Conservation (phyloP, 352 stramenopile genomes). For the Thalassiosira hispida region DNA sequence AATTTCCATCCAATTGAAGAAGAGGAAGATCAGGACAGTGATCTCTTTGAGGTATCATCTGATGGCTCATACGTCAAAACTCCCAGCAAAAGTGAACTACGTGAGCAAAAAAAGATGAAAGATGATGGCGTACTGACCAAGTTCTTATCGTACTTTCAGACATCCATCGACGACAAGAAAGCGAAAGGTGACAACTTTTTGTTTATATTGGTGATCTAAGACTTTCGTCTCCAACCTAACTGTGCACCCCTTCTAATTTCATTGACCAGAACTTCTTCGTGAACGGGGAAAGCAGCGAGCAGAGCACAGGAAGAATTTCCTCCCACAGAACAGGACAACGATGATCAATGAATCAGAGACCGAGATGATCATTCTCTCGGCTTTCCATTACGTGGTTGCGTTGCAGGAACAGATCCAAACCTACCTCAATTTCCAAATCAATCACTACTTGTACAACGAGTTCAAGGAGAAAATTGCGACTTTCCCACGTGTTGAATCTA, state of each 20-base stretch:
- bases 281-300: constrained; percentile 33
- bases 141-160: constrained; percentile 8
- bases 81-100: constrained; percentile 31
- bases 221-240: no score
- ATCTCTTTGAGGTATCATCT: constrained; percentile 14
- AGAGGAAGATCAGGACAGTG: constrained; percentile 12
- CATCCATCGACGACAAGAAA: constrained; percentile 34
- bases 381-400: constrained; percentile 71
- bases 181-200: constrained; percentile 29
- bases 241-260: no score
- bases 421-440: constrained; percentile 69
- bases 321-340: constrained; percentile 63
- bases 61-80: constrained; percentile 31
- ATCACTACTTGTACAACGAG: constrained; percentile 67
- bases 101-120: constrained; percentile 36
- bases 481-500: constrained; percentile 45
- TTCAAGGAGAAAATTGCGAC: constrained; percentile 62
- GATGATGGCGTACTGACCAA: constrained; percentile 11
- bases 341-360: constrained; percentile 78
- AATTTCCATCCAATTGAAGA: constrained; percentile 57
- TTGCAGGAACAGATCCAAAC: constrained; percentile 65
- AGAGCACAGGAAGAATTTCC: constrained; percentile 60
- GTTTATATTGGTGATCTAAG: neutral
- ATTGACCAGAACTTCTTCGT: constrained; percentile 37
- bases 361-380: constrained; percentile 63